A percentile compares a stretch with the other conserved stretches of the same genome.
phyloP scores from a whole-genome alignment of 805 yeast genomes.

The Pachysolen tannophilus region DNA sequence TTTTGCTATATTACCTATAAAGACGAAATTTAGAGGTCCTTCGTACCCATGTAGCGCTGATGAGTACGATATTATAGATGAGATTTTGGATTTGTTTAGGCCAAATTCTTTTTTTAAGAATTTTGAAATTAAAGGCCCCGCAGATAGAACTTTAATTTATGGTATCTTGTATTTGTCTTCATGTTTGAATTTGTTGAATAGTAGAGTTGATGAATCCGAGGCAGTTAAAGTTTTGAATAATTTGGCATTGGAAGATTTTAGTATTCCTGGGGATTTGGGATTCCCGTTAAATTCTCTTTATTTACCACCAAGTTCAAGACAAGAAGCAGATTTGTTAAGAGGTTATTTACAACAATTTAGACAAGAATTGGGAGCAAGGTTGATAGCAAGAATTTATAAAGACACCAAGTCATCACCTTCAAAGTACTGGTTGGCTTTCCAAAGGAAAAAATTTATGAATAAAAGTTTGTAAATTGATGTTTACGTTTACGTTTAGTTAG shows the following conservation, averaged over 20 bases:
- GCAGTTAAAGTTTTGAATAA: conserved; percentile 70
- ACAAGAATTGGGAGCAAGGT: conserved; percentile 82
- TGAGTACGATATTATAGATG: conserved; percentile 92
- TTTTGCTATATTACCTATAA: conserved; percentile 76
- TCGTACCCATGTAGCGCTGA: conserved; percentile 69
- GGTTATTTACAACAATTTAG: conserved; percentile 86
- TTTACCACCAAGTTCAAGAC: conserved; percentile 63
- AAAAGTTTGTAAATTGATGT: conserved; percentile 45
- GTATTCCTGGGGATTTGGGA: conserved; percentile 92
- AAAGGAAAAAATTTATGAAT: conserved; percentile 94
- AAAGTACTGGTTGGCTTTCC: conserved; percentile 93
- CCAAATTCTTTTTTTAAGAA: conserved; percentile 96
- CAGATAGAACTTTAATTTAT: conserved; percentile 87
- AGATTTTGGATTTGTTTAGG: conserved; percentile 81
- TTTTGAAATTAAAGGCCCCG: conserved; percentile 93
- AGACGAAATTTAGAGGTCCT: conserved; percentile 84
- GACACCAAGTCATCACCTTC: conserved; percentile 60
- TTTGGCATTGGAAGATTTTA: conserved; percentile 77
- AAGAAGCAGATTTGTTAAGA: conserved; percentile 73
- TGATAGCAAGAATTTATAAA: conserved; percentile 64
- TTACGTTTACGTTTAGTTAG: neutral
- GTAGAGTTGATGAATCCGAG: conserved; percentile 42
- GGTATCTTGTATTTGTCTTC: conserved; percentile 88
- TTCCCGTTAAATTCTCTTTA: conserved; percentile 84
- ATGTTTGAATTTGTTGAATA: conserved; percentile 58